These are phyloP conservation scores for Fraxinus pennsylvanica DNA, from an alignment of 257 asterid genomes.

Conservation along the genomic window DNA sequence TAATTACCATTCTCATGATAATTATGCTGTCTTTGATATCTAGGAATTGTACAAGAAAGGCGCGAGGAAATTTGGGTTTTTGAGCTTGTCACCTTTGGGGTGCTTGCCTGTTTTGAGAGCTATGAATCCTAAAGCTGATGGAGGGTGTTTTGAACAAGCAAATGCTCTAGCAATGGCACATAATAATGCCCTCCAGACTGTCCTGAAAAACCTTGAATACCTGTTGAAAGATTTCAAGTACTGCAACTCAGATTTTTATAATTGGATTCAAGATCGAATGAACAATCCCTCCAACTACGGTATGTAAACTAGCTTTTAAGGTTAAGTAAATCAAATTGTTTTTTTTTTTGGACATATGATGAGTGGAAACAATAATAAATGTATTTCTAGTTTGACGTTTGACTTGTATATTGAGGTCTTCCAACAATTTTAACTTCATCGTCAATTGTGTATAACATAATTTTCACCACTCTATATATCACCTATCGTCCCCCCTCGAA, in stretches of 20 bases:
- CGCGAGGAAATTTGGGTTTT: slow-evolving; percentile 50
- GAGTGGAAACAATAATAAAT: too few species aligned
- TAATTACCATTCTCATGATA: background rate
- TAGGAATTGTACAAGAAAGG: slow-evolving; percentile 54
- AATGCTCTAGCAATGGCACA: slow-evolving; percentile 57
- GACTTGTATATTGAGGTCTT: too few species aligned
- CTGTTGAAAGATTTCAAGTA: slow-evolving; percentile 46
- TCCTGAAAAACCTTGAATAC: slow-evolving; percentile 38
- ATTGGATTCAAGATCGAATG: slow-evolving; percentile 48
- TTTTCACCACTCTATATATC: too few species aligned
- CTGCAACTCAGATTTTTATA: slow-evolving; percentile 50
- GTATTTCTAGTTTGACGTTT: too few species aligned
- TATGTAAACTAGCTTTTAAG: background rate
- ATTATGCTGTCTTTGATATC: background rate
- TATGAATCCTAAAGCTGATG: slow-evolving; percentile 31
- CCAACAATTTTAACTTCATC: too few species aligned
- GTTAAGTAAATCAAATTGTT: background rate
- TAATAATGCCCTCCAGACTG: slow-evolving; percentile 36
- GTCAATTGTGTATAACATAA: too few species aligned
- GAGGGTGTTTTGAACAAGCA: slow-evolving; percentile 55
- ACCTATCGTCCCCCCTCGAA: too few species aligned
- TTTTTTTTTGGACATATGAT: background rate
- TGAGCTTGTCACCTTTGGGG: slow-evolving; percentile 49
- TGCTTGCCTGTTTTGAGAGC: slow-evolving; percentile 60
- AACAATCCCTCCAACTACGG: slow-evolving; percentile 46